Evolutionary conservation across 768 basidiomycete species (phyloP).

Genomic region (Psilocybe sp.): DNA sequence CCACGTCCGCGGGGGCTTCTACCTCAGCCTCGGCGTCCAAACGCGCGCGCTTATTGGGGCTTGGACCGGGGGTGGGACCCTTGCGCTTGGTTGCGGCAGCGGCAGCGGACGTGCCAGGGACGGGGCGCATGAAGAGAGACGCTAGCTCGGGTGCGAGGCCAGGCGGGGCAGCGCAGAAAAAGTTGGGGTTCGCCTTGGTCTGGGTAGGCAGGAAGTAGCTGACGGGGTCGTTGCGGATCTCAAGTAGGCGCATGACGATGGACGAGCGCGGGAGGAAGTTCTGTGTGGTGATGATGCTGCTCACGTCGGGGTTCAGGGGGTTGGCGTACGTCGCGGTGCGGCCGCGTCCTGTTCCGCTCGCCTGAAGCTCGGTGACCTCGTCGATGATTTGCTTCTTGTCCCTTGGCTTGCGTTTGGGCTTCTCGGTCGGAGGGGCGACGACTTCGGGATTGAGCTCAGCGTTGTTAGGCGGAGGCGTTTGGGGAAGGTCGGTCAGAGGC

Average conservation of each 20-base stretch:
- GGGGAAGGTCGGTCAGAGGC: slow-evolving; percentile 70
- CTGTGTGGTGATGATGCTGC: slow-evolving; percentile 74
- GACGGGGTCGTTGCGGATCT: slow-evolving; percentile 82
- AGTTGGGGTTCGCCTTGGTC: slow-evolving; percentile 64
- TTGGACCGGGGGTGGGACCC: slow-evolving; percentile 53
- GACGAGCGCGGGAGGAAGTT: slow-evolving; percentile 84
- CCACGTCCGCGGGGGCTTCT: slow-evolving; percentile 34
- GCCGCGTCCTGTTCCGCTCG: slow-evolving; percentile 59
- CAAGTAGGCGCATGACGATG: slow-evolving; percentile 80
- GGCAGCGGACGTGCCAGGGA: slow-evolving; percentile 28
- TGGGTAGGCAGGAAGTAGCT: slow-evolving; percentile 85
- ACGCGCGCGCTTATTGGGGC: slow-evolving; percentile 58
- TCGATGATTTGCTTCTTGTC: slow-evolving; percentile 91
- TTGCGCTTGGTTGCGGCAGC: slow-evolving; percentile 53
- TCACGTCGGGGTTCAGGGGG: slow-evolving; percentile 54
- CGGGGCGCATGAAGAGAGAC: slow-evolving; percentile 80
- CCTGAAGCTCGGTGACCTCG: slow-evolving; percentile 79
- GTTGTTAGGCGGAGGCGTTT: slow-evolving; percentile 71
- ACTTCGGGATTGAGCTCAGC: slow-evolving; percentile 41
- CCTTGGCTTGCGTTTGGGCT: slow-evolving; percentile 40
- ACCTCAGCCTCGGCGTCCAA: slow-evolving; percentile 36
- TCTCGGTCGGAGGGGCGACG: slow-evolving; percentile 26
- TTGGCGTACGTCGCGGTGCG: slow-evolving; percentile 47
- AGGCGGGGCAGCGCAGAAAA: slow-evolving; percentile 83
- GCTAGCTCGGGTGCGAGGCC: slow-evolving; percentile 80